Conservation (phyloP, 805 yeast genomes). For the Kluyveromyces starmeri region DNA sequence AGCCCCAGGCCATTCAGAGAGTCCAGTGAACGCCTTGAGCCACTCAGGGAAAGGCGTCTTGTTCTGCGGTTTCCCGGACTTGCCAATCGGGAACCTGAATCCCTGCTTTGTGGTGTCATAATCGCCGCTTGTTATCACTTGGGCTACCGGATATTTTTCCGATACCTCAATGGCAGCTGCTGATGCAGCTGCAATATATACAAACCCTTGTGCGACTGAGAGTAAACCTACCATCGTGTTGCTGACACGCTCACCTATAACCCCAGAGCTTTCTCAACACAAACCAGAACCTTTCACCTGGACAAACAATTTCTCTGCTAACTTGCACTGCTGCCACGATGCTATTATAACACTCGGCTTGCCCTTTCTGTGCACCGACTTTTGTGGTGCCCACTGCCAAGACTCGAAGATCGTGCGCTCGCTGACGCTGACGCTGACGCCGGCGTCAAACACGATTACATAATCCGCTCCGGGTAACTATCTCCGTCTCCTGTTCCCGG, state of each 20-base stretch:
- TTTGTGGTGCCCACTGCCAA: neutral
- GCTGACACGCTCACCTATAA: too few relatives aligned
- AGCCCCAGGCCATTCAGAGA: constrained; percentile 73
- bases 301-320: too few relatives aligned
- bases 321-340: too few relatives aligned
- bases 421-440: too few relatives aligned
- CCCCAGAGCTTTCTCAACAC: too few relatives aligned
- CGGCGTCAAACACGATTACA: too few relatives aligned
- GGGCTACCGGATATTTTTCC: neutral
- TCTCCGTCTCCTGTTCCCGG: too few relatives aligned
- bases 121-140: neutral
- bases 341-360: too few relatives aligned
- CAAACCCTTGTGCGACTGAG: neutral
- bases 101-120: constrained; percentile 1
- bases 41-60: constrained; percentile 64
- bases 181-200: neutral
- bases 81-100: constrained; percentile 3
- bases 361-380: too few relatives aligned
- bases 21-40: constrained; percentile 67
- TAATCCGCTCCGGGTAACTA: too few relatives aligned
- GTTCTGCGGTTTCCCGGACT: neutral
- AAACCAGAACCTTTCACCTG: too few relatives aligned
- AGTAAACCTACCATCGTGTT: neutral
- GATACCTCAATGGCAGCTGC: neutral
- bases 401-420: too few relatives aligned